phyloP scores from a whole-genome alignment of 192 early-diverging fungal species.

The Obelidium mucronatum region DNA sequence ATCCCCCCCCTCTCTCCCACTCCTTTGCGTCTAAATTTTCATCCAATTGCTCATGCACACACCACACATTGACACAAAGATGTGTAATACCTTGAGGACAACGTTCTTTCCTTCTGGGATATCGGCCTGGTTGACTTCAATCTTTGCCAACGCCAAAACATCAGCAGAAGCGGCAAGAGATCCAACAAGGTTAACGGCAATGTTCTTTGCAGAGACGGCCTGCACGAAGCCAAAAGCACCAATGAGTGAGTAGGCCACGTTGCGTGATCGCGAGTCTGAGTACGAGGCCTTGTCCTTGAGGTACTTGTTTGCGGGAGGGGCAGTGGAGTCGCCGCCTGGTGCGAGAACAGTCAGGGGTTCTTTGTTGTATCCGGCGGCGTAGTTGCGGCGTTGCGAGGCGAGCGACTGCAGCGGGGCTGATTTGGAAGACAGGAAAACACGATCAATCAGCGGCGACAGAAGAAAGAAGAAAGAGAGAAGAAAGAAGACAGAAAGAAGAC shows the following conservation, averaged over 20 bases:
- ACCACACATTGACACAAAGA: too few relatives aligned
- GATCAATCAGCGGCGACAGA: not conserved
- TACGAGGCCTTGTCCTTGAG: constrained; percentile 40
- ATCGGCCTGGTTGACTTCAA: constrained; percentile 88
- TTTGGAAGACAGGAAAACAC: too few relatives aligned
- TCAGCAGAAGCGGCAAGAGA: constrained; percentile 97
- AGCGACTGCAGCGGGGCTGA: constrained; percentile 19
- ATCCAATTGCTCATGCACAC: too few relatives aligned
- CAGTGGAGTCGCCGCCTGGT: constrained; percentile 28
- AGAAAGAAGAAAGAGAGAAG: too few relatives aligned
- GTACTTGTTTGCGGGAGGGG: constrained; percentile 46
- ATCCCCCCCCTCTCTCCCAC: too few relatives aligned
- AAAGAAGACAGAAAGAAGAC: too few relatives aligned
- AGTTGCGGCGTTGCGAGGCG: constrained; percentile 44
- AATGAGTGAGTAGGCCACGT: constrained; percentile 93
- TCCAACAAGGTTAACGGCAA: constrained; percentile 82
- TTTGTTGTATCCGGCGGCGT: constrained; percentile 41
- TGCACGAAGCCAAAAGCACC: constrained; percentile 85
- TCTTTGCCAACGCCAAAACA: constrained; percentile 97
- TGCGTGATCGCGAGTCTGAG: constrained; percentile 47
- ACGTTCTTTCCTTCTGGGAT: constrained; percentile 98
- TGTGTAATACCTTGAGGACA: constrained; percentile 77
- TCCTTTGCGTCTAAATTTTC: too few relatives aligned
- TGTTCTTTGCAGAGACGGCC: constrained; percentile 87
- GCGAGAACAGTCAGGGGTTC: constrained; percentile 37